phyloP scores from a whole-genome alignment of 768 basidiomycete species.

The Rubroboletus satanas region DNA sequence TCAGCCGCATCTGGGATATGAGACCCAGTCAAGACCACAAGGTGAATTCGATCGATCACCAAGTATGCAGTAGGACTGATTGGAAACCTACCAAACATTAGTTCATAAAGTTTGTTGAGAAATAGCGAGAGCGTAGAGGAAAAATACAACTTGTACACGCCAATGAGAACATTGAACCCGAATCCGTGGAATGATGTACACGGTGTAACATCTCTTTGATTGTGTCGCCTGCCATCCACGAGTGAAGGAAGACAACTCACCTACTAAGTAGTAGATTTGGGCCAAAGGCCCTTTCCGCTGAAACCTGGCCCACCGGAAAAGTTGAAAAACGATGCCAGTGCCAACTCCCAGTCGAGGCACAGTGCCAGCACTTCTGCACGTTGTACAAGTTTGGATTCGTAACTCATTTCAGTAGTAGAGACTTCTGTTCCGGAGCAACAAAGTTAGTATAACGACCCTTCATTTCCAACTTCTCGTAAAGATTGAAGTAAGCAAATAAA shows the following conservation, averaged over 20 bases:
- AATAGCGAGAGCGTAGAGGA: neutral
- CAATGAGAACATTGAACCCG: neutral
- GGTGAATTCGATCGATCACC: neutral
- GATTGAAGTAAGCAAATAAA: neutral
- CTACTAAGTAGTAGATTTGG: neutral
- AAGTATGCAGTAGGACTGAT: neutral
- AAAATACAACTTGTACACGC: neutral
- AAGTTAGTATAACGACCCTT: too few relatives aligned
- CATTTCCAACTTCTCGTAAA: too few relatives aligned
- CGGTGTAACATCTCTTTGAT: neutral
- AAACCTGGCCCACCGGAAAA: neutral
- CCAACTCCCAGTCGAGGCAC: neutral
- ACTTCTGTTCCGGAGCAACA: neutral
- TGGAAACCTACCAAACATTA: slow-evolving; percentile 1
- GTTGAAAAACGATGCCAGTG: neutral
- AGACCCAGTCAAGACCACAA: slow-evolving; percentile 1
- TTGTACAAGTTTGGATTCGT: neutral
- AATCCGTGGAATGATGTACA: neutral
- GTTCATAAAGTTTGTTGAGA: neutral
- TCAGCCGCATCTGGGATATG: slow-evolving; percentile 8
- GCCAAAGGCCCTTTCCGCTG: neutral
- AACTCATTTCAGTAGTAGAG: neutral
- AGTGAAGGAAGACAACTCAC: neutral
- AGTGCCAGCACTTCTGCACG: neutral
- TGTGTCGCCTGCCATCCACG: neutral